Evolutionary conservation across 108 stramenopile genomes (phyloP).

Genomic region (Discostella stelligeroides): DNA sequence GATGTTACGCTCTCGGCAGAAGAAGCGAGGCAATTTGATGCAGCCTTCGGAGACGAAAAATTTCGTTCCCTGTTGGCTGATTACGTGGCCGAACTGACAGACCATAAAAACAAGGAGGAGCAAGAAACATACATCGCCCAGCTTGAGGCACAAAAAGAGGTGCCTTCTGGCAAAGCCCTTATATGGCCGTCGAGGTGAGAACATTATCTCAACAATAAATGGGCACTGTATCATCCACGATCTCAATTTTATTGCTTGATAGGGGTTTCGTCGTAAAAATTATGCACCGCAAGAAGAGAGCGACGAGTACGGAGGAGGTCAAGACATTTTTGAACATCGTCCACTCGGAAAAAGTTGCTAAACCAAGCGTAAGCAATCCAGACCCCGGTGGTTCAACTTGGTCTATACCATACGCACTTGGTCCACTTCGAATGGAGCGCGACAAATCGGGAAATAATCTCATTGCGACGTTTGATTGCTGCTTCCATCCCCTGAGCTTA

Average conservation of each 20-base stretch:
- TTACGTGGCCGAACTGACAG: slow-evolving; percentile 61
- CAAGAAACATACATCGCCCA: slow-evolving; percentile 59
- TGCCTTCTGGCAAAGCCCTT: slow-evolving; percentile 55
- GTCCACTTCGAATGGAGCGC: slow-evolving; percentile 60
- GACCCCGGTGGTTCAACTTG: slow-evolving; percentile 33
- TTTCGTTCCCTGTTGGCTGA: slow-evolving; percentile 61
- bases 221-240: not conserved
- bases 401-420: slow-evolving; percentile 60
- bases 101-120: slow-evolving; percentile 64
- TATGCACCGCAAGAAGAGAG: slow-evolving; percentile 36
- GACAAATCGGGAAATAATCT: slow-evolving; percentile 50
- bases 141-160: slow-evolving; percentile 52
- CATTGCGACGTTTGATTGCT: slow-evolving; percentile 43
- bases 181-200: slow-evolving; percentile 38
- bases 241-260: not conserved
- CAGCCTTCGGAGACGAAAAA: slow-evolving; percentile 58
- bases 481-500: slow-evolving; percentile 37
- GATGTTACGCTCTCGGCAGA: slow-evolving; percentile 32
- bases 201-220: not conserved
- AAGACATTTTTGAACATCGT: slow-evolving; percentile 70
- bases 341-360: slow-evolving; percentile 34
- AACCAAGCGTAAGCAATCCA: slow-evolving; percentile 25
- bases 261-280: slow-evolving; percentile 60
- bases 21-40: slow-evolving; percentile 38
- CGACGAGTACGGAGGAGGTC: not conserved